Evolutionary conservation across 768 basidiomycete species (phyloP), one percentile per base, ranked within the genome.

Genomic region (Boletus rufocinnamomeus): DNA sequence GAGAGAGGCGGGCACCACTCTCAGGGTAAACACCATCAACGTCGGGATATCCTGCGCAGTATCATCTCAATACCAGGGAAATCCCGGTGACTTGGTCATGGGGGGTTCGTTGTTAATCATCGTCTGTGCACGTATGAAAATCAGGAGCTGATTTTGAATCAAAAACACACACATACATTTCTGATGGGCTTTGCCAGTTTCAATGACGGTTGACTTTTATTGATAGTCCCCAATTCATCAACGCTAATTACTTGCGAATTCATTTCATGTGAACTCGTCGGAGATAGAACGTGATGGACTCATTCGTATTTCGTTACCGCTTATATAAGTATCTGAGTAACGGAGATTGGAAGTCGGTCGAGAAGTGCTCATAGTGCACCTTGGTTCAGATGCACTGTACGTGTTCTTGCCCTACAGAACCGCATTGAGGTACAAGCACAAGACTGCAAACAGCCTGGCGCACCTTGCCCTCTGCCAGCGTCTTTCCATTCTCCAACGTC

Each of bases 401-500:
- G 77, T 67, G 64, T 87, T 87, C 76, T 99, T 96, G 27, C 89
- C 87, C 85, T 91, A 59, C 34, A 45, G 16, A 55, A 46, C 3
- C 1, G 2, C 41, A 46, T 21, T 38, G 30, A 63, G 49, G 19
- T 16, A 34, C 21, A 49, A 27, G 10, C 1, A 35, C 17, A 17
- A 43, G 25, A 21, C n/a, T 25, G 28, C 38, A 45, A 14, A 23
- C 8, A 30, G 54, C 48, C 49, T 16, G 30, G 43, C 52, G 2
- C 60, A 89, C 91, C 83, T 91, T 89, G 37, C 84, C 91, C 64
- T 98, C 95, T 0, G 79, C 76, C 45, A 97, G 76, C 9, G 94
- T 82, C 76, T 98, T 99, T 37, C 97, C 97, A 68, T 99, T 99
- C 77, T 99, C 97, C 59, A 95, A 75, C 7, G 93, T 95, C 92